A percentile compares a stretch with the other conserved stretches of the same genome.
Evolutionary conservation across 2,329 filamentous ascomycete genomes (phyloP).

Genomic region (Coniochaeta prunicola): DNA sequence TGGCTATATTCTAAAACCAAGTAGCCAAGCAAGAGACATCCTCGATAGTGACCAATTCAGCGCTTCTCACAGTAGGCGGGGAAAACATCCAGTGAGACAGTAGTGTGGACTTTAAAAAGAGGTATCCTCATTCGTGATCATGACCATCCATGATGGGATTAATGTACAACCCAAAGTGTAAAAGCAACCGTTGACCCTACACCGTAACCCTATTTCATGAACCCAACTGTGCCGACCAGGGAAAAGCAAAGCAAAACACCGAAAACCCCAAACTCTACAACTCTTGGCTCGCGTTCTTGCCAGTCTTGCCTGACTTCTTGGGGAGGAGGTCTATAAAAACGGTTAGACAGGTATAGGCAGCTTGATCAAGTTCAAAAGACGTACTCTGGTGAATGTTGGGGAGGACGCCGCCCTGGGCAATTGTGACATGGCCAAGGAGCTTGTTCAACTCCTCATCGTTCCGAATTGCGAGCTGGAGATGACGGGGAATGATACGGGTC

Average conservation of each 20-base stretch:
- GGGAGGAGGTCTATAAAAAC: constrained; percentile 75
- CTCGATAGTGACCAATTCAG: too few species aligned
- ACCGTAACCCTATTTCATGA: constrained; percentile 78
- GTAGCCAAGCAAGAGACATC: too few species aligned
- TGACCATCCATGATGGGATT: constrained; percentile 54
- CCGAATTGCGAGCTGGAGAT: constrained; percentile 97
- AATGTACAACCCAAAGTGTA: constrained; percentile 63
- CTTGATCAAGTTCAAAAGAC: constrained; percentile 29
- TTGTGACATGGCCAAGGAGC: constrained; percentile 91
- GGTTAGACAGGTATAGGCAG: constrained; percentile 13
- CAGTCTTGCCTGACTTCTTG: constrained; percentile 96
- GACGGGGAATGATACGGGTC: constrained; percentile 98
- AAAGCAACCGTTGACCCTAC: constrained; percentile 65
- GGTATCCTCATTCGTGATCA: constrained; percentile 57
- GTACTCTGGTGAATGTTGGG: constrained; percentile 96
- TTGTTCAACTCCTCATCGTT: constrained; percentile 99
- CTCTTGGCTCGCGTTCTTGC: constrained; percentile 91
- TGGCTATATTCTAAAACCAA: neutral
- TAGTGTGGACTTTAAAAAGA: constrained; percentile 32
- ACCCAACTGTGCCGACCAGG: constrained; percentile 59
- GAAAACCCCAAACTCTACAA: constrained; percentile 52
- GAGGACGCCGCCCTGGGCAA: constrained; percentile 93
- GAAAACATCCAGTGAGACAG: neutral
- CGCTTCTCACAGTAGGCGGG: too few species aligned
- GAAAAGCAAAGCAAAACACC: constrained; percentile 32